Evolutionary conservation across 2,329 filamentous ascomycete genomes (phyloP).

Genomic region (Nemania sp.): DNA sequence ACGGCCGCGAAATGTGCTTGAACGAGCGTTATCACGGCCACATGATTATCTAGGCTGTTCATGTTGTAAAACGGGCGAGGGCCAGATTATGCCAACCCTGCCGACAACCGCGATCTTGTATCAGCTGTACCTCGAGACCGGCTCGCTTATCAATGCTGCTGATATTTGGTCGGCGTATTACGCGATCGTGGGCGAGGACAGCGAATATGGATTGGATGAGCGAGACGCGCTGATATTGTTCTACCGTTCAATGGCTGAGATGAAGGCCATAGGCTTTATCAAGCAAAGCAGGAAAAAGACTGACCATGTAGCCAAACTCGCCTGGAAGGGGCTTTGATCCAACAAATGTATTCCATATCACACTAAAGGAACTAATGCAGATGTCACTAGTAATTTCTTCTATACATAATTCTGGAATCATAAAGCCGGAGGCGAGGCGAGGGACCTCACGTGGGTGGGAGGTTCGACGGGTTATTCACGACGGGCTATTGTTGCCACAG

Average conservation of each 20-base stretch:
- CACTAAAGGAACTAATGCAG: neutral
- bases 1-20: slow-evolving; percentile 69
- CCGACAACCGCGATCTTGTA: slow-evolving; percentile 77
- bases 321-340: slow-evolving; percentile 68
- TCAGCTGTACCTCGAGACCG: slow-evolving; percentile 78
- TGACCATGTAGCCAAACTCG: slow-evolving; percentile 85
- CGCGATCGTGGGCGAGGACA: slow-evolving; percentile 58
- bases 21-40: slow-evolving; percentile 71
- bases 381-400: slow-evolving; percentile 14
- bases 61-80: slow-evolving; percentile 62
- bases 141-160: slow-evolving; percentile 75
- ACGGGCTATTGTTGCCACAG: slow-evolving; percentile 4
- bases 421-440: neutral
- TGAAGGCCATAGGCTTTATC: slow-evolving; percentile 83
- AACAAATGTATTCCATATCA: neutral
- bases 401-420: neutral
- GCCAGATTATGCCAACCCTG: slow-evolving; percentile 61
- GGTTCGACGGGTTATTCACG: neutral
- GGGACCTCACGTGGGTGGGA: slow-evolving; percentile 17
- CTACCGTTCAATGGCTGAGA: slow-evolving; percentile 82
- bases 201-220: slow-evolving; percentile 53
- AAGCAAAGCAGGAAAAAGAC: slow-evolving; percentile 89
- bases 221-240: slow-evolving; percentile 73
- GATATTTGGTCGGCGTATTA: slow-evolving; percentile 81
- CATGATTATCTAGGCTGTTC: slow-evolving; percentile 77